A percentile compares a stretch with the other conserved stretches of the same genome.
phyloP scores from a whole-genome alignment of 2,329 filamentous ascomycete genomes.

The Monosporascus sp. region DNA sequence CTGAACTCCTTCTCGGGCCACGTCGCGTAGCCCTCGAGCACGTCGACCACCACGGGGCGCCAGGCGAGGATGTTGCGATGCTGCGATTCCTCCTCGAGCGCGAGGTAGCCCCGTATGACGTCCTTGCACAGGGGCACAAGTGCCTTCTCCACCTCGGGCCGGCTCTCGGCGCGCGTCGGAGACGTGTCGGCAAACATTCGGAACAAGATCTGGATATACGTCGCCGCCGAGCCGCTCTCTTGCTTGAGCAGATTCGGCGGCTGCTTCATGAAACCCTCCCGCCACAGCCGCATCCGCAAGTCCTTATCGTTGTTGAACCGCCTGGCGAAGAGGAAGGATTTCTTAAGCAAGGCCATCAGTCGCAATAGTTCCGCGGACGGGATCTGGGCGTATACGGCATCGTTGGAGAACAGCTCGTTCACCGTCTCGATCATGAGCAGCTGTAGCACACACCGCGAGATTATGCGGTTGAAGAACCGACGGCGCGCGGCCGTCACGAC shows the following conservation, averaged over 20 bases:
- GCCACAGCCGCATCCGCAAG: constrained; percentile 86
- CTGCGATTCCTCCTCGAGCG: constrained; percentile 90
- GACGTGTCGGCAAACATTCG: constrained; percentile 93
- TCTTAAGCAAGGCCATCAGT: constrained; percentile 90
- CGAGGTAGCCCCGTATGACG: constrained; percentile 80
- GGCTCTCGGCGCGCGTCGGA: constrained; percentile 72
- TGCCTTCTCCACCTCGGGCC: constrained; percentile 81
- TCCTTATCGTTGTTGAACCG: constrained; percentile 98
- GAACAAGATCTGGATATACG: constrained; percentile 93
- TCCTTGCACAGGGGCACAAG: constrained; percentile 93
- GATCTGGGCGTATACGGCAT: constrained; percentile 88
- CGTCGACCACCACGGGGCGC: constrained; percentile 94
- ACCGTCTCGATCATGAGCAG: constrained; percentile 99
- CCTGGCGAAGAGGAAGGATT: constrained; percentile 92
- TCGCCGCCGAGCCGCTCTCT: constrained; percentile 85
- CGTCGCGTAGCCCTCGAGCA: constrained; percentile 83
- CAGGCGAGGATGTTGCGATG: constrained; percentile 96
- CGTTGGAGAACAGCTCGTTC: constrained; percentile 96
- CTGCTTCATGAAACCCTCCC: constrained; percentile 99
- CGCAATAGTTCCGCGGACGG: constrained; percentile 84
- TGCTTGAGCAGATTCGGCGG: constrained; percentile 97
- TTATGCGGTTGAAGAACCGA: constrained; percentile 98
- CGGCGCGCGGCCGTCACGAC: constrained; percentile 89
- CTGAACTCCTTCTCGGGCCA: constrained; percentile 79
- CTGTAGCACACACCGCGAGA: constrained; percentile 95